These are phyloP conservation scores for Candida easanensis DNA, from an alignment of 805 yeast genomes.

Conservation along the genomic window DNA sequence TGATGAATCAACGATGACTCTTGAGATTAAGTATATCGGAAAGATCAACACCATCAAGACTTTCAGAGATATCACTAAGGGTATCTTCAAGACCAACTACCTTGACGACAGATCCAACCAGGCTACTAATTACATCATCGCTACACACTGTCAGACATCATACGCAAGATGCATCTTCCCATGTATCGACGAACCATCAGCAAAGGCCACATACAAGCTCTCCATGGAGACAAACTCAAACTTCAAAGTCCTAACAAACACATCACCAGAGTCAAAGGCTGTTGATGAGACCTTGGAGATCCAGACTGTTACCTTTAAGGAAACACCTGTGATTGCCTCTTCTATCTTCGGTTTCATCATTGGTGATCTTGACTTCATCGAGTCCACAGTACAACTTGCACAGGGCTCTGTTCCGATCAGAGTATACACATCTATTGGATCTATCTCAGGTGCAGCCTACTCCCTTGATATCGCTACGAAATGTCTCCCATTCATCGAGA, in stretches of 20 bases:
- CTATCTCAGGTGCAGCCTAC: conserved; percentile 42
- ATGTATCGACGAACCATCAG: conserved; percentile 61
- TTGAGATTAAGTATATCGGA: conserved; percentile 19
- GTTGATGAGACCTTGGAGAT: conserved; percentile 20
- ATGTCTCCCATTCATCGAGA: conserved; percentile 47
- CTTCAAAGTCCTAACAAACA: conserved; percentile 53
- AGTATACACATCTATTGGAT: conserved; percentile 55
- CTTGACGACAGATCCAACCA: conserved; percentile 47
- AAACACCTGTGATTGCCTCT: conserved; percentile 57
- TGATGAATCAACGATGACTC: conserved; percentile 6
- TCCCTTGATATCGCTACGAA: conserved; percentile 47
- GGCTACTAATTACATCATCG: conserved; percentile 50
- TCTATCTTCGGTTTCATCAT: conserved; percentile 66
- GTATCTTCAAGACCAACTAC: conserved; percentile 68
- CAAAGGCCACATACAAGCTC: conserved; percentile 50
- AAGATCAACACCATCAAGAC: conserved; percentile 30
- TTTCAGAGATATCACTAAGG: conserved; percentile 54
- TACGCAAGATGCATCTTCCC: conserved; percentile 66
- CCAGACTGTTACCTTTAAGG: conserved; percentile 42
- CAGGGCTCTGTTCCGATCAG: conserved; percentile 42
- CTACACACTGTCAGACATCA: conserved; percentile 73
- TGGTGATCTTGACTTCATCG: conserved; percentile 62
- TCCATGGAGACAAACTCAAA: conserved; percentile 41
- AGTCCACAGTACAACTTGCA: conserved; percentile 31
- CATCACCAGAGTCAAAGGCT: conserved; percentile 32